Base-by-base conservation (phyloP, 2,329 filamentous ascomycete genomes). In the Talaromyces funiculosus region DNA sequence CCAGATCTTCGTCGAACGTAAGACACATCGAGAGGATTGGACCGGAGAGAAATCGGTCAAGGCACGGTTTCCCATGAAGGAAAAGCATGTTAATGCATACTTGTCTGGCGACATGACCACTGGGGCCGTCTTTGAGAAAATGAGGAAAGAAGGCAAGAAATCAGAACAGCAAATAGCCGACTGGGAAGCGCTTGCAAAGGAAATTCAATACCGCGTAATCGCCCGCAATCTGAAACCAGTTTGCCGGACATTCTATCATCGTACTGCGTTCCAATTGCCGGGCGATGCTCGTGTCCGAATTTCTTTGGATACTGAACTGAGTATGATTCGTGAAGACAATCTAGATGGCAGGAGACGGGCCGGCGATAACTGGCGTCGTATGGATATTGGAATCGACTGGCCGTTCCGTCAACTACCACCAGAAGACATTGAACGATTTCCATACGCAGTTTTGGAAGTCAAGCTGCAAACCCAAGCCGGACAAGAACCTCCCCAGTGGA, bases 41-140 rank as follows among this genome's bases (percentile, higher is more conserved):
- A 99, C 94, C 0, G 94, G 94, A 61, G 94, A 99, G 75, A 96
- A 97, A 78, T 97, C 93, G 1, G 94, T 99, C 77, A 99, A 99
- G 80, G 93, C 94, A 45, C 89, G 94, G 45, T 99, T 99, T 71
- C 84, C 90, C 8, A 82, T 94, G 65, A 97, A 99, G 80, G 94
- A 99, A 79, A 99, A 99, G 82, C 90, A 97, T 64, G 89, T 99
- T 71, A 97, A 97, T 71, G 84, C 90, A 14, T 99, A 92, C 73
- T 80, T 99, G 75, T 82, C 83, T 55, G 94, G 94, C 59, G 86
- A 92, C 68, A 82, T 96, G 71, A 90, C 92, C 1, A 92, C 94
- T 0, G 86, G 88, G 38, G 87, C 90, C 62, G 85, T 95, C n/a
- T 97, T 99, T 64, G 93, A 97, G 69, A 99, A 99, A 80, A 91